Evolutionary conservation across 352 stramenopile species (phyloP), one percentile per base, ranked within the genome.

Genomic region (Phytophthora melonis): DNA sequence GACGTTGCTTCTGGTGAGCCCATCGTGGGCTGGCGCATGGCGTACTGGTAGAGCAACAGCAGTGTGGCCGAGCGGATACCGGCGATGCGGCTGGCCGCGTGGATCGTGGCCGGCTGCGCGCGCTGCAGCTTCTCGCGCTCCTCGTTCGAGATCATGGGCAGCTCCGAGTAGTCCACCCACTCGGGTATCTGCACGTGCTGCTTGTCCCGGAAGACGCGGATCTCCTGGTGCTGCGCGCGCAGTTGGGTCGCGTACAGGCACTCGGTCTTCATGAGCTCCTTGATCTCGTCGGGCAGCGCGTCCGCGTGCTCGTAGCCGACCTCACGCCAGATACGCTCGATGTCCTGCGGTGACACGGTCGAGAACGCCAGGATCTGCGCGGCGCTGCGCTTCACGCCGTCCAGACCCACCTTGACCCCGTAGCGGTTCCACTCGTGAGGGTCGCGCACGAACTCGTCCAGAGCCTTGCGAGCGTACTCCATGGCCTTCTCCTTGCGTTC

Each of bases 91-190:
- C 90, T 98, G 16, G 97, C 97, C 16, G 98, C 97, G 63, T 98
- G 89, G 86, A 99, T 98, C 19, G 96, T 99, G 27, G 81, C 80
- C 6, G 97, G 97, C 57, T 90, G 79, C 41, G 94, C 84, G 49
- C 59, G 77, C 54, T 88, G 77, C 45, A 99, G 79, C 75, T 99
- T 98, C 77, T 99, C 95, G 55, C 89, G 85, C 68, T 99, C 97
- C 79, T 99, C 97, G 68, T 95, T 98, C 39, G 94, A 98, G 66
- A 99, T 92, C 59, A 98, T 97, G n/a, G 96, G 96, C 68, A 99
- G 92, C 49, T 81, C 43, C 1, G 84, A 82, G 78, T 99, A 99
- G 72, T 97, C 82, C 47, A 99, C 89, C 77, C 97, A 95, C 10
- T 90, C 82, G 16, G 98, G 97, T 67, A 99, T 98, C 58, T 84